Evolutionary conservation across 495 filamentous ascomycete genomes (phyloP), one percentile per base, ranked within the genome.

Genomic region (Pyrenula massariospora): DNA sequence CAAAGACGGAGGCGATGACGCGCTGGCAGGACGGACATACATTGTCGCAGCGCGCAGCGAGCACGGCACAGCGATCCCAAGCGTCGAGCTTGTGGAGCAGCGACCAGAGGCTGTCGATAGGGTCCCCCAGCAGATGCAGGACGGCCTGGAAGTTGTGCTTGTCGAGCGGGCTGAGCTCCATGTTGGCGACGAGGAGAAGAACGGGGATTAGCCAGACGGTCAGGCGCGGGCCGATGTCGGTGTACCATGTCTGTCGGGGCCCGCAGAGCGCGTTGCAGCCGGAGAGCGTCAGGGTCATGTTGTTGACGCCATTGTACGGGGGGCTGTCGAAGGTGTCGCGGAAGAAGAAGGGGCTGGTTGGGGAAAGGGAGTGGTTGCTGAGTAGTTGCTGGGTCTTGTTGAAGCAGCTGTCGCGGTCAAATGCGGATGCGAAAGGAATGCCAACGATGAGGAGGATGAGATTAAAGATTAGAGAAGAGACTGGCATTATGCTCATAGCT

Each of bases 101-200:
- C 2, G 59, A 67, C 63, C 65, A 67, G 22, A 65, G 20, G 3
- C 65, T 64, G 52, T 68, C 60, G 53, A 68, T 65, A 12, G 68
- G 66, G 59, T 70, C 68, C 1, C 68, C 68, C 3, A 70, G 56
- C 11, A 68, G 59, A 59, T 70, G 66, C 15, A 65, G 11, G 10
- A 68, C 57, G 24, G 58, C 57, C 23, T 66, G 42, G 54, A 62
- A 70, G 24, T 60, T 63, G 47, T 54, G 31, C 55, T 63, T 68
- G 50, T 62, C 68, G 19, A 70, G 51, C 22, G 64, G 65, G 1
- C 65, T 58, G 2, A 70, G 56, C 19, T 67, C 59, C 42, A 67
- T 56, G 53, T 68, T 68, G 54, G 56, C 59, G 49, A 70, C 25
- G 21, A 70, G 56, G 8, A 70, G 58, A 19, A 70, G 23, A 8